Base-by-base conservation (phyloP, 805 yeast genomes). In the Zygosaccharomyces gambellarensis region DNA sequence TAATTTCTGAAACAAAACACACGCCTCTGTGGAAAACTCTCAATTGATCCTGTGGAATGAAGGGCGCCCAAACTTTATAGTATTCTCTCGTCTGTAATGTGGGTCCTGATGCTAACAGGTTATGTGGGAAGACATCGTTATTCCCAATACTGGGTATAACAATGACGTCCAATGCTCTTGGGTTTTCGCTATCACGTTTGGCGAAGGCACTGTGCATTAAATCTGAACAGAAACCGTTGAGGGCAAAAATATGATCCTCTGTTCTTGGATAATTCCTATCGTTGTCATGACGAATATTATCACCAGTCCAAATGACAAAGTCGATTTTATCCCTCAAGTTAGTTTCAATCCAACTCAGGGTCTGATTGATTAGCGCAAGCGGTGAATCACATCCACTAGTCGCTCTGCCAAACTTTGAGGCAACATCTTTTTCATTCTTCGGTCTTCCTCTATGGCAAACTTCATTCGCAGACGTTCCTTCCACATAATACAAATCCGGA, bases 251-350 rank as follows among this genome's bases (percentile, higher is more conserved):
- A 49, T 82, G 80, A 50, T 62, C 60, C 60, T 87, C 95, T 1
- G 87, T 79, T 71, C 96, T 77, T 2, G 96, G 96, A 59, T 70
- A 69, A 19, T 64, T 63, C 62, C 95, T 72, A 67, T 87, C 96
- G 59, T 83, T 85, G 64, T 87, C 95, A 64, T 87, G 96, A 48
- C 95, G 75, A 41, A 86, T 79, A 59, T 87, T 88, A 67, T 88
- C 96, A 29, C 96, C 96, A 0, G 96, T 87, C 96, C 96, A 88
- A 11, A 88, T 77, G 10, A 88, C 83, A 67, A 88, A 88, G 64
- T 88, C 96, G 43, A 88, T 82, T 55, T 87, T 81, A 64, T 86
- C 94, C 52, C 74, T 78, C 51, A 88, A 64, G 51, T 87, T 81
- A 10, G 73, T 71, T 19, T 73, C 65, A 2, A 88, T 70, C 94